Base-by-base conservation (phyloP, 164 flowering plant species). In the Hamamelis virginiana region DNA sequence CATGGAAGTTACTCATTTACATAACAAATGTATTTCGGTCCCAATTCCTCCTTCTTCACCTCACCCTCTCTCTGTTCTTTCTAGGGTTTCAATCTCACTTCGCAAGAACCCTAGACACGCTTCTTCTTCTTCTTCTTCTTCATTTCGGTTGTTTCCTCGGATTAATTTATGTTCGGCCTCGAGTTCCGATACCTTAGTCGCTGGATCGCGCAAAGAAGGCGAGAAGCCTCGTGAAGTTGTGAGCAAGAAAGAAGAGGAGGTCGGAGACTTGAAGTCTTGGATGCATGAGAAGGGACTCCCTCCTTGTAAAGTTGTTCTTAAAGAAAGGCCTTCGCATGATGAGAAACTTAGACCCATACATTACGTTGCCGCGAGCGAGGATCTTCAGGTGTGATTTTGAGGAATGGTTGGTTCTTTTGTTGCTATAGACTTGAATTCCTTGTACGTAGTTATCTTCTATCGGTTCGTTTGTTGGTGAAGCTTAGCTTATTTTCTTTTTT, bases 271-370 rank as follows among this genome's bases (percentile, higher is more conserved):
- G 86, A 92, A 93, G 59, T 69, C 87, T 59, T 96, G 99, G 99
- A 91, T 96, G 99, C 93, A 92, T 63, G 68, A 78, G 62, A 86
- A 91, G 53, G 99, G 99, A 1, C 79, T 96, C 52, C 96, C 98
- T 46, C 89, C 90, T 64, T 90, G 96, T 73, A 96, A 91, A 74
- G 92, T 90, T 21, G 75, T 85, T 60, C 88, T 96, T 25, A 80
- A 85, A 53, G 99, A 96, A 15, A 83, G 78, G 72, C 82, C 90
- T 13, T 84, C 88, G n/a, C 81, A 80, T 48, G 85, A 87, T 66
- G 68, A 74, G 62, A 84, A 82, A 9, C 91, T 72, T 48, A 70
- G 66, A 14, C 78, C 98, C 0, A 93, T 93, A 47, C 97, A 90
- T 71, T 96, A 91, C 55, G 89, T 96, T 22, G 95, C 95, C 10